A percentile compares a stretch with the other conserved stretches of the same genome.
phyloP scores from a whole-genome alignment of 192 early-diverging fungal species.

The Coemansia biformis region DNA sequence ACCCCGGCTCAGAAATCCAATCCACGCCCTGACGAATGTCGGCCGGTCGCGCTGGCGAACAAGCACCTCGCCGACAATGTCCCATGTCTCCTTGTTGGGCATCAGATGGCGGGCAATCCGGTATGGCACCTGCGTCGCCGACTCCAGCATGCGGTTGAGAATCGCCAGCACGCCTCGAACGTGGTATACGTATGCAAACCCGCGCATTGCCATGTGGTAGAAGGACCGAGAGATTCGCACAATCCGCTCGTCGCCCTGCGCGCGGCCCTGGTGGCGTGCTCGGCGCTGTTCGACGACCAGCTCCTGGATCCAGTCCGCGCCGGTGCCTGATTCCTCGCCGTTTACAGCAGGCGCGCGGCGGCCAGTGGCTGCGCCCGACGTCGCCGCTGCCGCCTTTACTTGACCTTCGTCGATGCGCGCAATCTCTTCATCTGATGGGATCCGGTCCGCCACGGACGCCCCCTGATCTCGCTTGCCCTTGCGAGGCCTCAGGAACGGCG shows the following conservation, averaged over 20 bases:
- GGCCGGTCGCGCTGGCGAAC: constrained; percentile 38
- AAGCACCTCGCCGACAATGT: constrained; percentile 39
- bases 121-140: constrained; percentile 34
- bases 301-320: constrained; percentile 17
- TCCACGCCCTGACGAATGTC: constrained; percentile 41
- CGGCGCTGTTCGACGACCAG: constrained; percentile 22
- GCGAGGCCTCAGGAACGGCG: constrained; percentile 18
- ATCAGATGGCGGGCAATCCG: constrained; percentile 32
- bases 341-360: too few species aligned
- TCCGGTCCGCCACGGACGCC: constrained; percentile 5
- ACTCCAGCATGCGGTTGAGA: constrained; percentile 39
- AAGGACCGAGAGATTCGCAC: constrained; percentile 25
- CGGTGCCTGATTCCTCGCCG: too few species aligned
- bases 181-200: constrained; percentile 43
- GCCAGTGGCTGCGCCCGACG: too few species aligned
- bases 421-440: constrained; percentile 43
- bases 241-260: background rate
- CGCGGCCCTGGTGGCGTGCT: constrained; percentile 1
- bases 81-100: constrained; percentile 45
- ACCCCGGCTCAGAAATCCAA: constrained; percentile 44
- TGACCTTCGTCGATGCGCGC: constrained; percentile 27
- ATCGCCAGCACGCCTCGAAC: constrained; percentile 44
- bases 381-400: constrained; percentile 1
- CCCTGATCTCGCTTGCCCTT: background rate
- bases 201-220: constrained; percentile 47